Base-by-base conservation (phyloP, 495 filamentous ascomycete genomes). In the Clavariopsis aquatica region DNA sequence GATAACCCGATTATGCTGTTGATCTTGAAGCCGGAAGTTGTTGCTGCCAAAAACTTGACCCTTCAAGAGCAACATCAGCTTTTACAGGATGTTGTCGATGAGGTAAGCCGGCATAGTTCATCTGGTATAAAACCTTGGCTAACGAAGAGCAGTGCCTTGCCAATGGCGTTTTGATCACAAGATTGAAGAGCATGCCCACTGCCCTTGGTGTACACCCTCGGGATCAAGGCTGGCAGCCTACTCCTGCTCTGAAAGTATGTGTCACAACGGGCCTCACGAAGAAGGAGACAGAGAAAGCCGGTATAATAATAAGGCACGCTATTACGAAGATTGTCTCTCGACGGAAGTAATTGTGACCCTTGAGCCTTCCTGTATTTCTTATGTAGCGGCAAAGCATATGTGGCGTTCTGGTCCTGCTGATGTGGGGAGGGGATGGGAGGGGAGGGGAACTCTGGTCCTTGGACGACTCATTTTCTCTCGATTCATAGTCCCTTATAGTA, bases 221-320 rank as follows among this genome's bases (percentile, higher is more conserved):
- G 56, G 86, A 89, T 52, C 58, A 65, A 26, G 59, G 60, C 28
- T 85, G 83, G 78, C 80, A 83, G 49, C 83, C 90, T 46, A 79
- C 85, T 53, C 90, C 92, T 15, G 90, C 87, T 5, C 81, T 98
- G 60, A 98, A 98, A 79, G 86, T 96, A 19, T 96, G 93, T 74
- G 81, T 96, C 57, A 93, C 92, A 0, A 87, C 82, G 31, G 94
- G 90, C 10, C 81, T 98, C 68, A 88, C 89, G 34, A 92, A 89
- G 80, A 96, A 96, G 78, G 94, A 98, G 75, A 87, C 91, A 47
- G 94, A 98, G 78, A 93, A 92, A 78, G 90, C 94, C 1, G 94
- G 93, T 1, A 84, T 86, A 4, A 88, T 84, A 5, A 90, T 98
- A 61, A 83, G 95, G 54, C 93, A 97, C 77, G 94, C 93, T 20